A percentile compares a stretch with the other conserved stretches of the same genome.
These are phyloP conservation scores for Sphagnum tenellum DNA, from an alignment of 225 moss, liverwort and hornwort species.

Conservation along the genomic window DNA sequence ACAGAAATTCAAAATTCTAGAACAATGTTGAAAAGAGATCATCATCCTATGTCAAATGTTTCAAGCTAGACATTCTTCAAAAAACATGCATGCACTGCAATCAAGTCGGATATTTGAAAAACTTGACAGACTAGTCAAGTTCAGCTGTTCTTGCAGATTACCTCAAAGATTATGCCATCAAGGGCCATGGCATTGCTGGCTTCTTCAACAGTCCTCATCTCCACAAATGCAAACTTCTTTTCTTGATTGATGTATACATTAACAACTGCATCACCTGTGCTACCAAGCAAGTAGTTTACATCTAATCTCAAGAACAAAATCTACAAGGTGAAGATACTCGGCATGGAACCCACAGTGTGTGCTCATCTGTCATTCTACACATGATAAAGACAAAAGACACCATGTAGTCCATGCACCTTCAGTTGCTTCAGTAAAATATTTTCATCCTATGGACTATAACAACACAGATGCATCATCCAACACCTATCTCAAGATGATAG, in stretches of 20 bases:
- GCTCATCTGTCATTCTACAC: no score
- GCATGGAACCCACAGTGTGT: background rate
- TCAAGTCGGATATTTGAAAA: background rate
- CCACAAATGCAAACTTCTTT: conserved; percentile 93
- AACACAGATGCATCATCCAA: no score
- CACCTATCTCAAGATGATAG: no score
- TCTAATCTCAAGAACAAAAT: background rate
- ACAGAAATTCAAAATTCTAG: background rate
- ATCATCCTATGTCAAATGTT: no score
- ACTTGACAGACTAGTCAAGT: no score
- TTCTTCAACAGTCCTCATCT: conserved; percentile 99
- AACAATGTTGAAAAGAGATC: background rate
- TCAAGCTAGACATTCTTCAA: background rate
- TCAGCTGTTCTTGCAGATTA: background rate
- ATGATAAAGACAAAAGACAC: background rate
- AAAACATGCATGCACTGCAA: background rate
- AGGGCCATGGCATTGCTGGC: conserved; percentile 98
- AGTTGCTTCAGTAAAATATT: background rate
- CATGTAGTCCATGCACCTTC: background rate
- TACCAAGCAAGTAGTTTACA: background rate
- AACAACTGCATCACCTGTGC: conserved; percentile 88
- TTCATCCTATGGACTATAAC: no score
- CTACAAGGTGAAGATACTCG: background rate
- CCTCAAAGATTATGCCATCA: conserved; percentile 96
- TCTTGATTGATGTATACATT: conserved; percentile 99